These are phyloP conservation scores for Camellia oleifera DNA, from an alignment of 179 eudicot genomes.

Conservation along the genomic window DNA sequence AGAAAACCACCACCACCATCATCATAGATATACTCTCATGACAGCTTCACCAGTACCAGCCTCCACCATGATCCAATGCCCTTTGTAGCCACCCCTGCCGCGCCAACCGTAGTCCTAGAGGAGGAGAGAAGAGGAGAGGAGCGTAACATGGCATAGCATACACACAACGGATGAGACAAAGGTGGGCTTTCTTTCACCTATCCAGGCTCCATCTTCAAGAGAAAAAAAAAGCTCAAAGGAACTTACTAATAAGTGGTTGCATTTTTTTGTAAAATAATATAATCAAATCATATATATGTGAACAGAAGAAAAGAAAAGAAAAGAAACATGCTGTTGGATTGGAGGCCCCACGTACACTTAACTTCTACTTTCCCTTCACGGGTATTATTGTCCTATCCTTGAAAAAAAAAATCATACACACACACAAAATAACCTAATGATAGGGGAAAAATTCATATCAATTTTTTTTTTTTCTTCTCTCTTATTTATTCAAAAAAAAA, in stretches of 20 bases:
- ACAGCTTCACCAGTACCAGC: not conserved
- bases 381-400: slow-evolving; percentile 34
- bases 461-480: no score
- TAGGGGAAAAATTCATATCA: not conserved
- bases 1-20: not conserved
- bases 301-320: not conserved
- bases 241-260: not conserved
- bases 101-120: not conserved
- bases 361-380: slow-evolving; percentile 7
- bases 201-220: no score
- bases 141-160: not conserved
- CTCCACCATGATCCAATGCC: not conserved
- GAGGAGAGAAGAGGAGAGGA: no score
- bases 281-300: not conserved
- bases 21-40: not conserved
- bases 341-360: not conserved
- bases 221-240: not conserved
- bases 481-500: no score
- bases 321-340: slow-evolving; percentile 6
- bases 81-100: not conserved
- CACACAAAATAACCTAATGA: no score
- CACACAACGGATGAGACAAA: not conserved
- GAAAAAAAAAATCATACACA: not conserved
- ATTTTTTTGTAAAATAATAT: not conserved
- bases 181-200: no score